These are phyloP conservation scores for Trichosanthes truncata DNA, from an alignment of 306 rosid genomes.

Conservation along the genomic window DNA sequence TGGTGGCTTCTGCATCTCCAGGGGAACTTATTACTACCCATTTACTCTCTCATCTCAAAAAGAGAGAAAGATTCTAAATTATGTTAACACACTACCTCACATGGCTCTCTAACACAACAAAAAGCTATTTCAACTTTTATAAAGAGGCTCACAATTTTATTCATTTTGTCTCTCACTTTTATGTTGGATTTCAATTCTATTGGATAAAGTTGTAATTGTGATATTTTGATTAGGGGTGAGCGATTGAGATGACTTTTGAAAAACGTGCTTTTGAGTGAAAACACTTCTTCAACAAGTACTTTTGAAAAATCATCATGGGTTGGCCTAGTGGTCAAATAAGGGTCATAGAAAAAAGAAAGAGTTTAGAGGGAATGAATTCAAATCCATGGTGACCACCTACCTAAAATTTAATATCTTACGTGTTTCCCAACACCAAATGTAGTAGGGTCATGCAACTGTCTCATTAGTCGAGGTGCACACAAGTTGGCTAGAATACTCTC, in stretches of 20 bases:
- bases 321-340: too few relatives aligned
- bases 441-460: too few relatives aligned
- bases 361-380: too few relatives aligned
- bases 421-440: too few relatives aligned
- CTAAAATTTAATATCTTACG: too few relatives aligned
- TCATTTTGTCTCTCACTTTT: neutral
- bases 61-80: neutral
- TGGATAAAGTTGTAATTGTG: neutral
- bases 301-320: too few relatives aligned
- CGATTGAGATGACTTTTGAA: neutral
- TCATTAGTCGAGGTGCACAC: too few relatives aligned
- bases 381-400: too few relatives aligned
- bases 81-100: conserved; percentile 6
- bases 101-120: neutral
- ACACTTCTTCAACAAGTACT: neutral
- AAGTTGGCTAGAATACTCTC: too few relatives aligned
- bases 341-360: too few relatives aligned
- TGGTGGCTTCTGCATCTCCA: neutral
- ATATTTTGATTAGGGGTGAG: neutral
- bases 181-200: neutral
- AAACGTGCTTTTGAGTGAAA: neutral
- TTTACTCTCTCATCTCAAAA: neutral
- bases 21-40: neutral
- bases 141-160: neutral
- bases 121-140: neutral